Evolutionary conservation across 176 grass and related monocot species (phyloP), one percentile per base, ranked within the genome.

Genomic region (Juncus inflexus): DNA sequence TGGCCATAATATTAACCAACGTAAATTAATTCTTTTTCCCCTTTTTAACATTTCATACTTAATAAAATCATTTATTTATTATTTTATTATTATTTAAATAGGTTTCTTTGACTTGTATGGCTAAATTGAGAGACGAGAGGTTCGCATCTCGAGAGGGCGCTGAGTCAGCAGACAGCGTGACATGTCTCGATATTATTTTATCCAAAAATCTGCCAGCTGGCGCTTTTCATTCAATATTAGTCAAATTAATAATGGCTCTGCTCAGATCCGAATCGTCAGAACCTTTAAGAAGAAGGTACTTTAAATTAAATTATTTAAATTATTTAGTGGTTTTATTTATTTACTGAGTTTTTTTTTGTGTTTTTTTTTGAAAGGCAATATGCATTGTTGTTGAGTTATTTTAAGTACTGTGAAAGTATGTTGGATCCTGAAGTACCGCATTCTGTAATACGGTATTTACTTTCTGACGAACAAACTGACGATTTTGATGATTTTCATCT

Each of bases 21-120:
- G 92, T 97, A 76, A 91, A 58, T 80, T 62, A 35, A 7, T 66
- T 28, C 45, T 55, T 68, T 8, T 35, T 7, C 52, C 60, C 52
- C 67, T 36, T 47, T 15, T 67, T 28, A 28, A 28, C 1, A 28
- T 28, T 64, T 14, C 53, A n/a, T 28, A 28, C 19, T 28, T 28
- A 28, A 28, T 50, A 11, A 6, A 52, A 42, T 4, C 40, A 71
- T 53, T 11, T 59, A 42, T 71, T n/a, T 70, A 42, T 10, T 42
- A 12, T 58, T 6, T 71, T 16, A 42, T 10, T 42, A 12, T 58
- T 6, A 58, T 16, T 67, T 76, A 81, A 73, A 38, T 81, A 97
- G 92, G 92, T 97, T 72, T 75, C 92, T 37, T 72, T 97, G 79
- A 97, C 92, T 40, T 97, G 87, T 74, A 91, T 97, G 87, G 92